Evolutionary conservation across 176 grass and related monocot species (phyloP).

Genomic region (Juncus inflexus): DNA sequence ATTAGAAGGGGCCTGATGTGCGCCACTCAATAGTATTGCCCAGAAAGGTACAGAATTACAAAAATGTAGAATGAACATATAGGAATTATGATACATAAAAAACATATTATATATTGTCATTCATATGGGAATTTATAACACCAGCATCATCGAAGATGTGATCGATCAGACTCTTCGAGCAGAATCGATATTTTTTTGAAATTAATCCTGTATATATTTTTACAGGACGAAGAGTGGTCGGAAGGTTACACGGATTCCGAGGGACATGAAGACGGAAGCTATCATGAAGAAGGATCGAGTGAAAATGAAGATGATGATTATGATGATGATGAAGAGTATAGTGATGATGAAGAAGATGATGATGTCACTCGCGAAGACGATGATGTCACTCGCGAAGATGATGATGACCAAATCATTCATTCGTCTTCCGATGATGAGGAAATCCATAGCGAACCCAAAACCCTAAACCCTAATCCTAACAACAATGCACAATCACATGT

Average conservation of each 20-base stretch:
- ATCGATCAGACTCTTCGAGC: constrained; percentile 89
- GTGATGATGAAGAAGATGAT: constrained; percentile 52
- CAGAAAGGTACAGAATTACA: no score
- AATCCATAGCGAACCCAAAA: constrained; percentile 37
- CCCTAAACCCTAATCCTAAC: constrained; percentile 30
- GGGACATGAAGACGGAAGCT: constrained; percentile 57
- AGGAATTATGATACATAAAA: no score
- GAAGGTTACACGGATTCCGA: constrained; percentile 87
- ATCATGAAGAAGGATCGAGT: constrained; percentile 49
- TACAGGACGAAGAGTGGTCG: constrained; percentile 76
- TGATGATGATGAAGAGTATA: constrained; percentile 57
- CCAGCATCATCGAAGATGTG: constrained; percentile 73
- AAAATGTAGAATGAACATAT: no score
- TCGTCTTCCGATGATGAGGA: constrained; percentile 18
- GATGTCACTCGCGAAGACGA: constrained; percentile 19
- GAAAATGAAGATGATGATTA: constrained; percentile 71
- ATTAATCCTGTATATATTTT: not conserved
- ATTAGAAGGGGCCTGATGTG: no score
- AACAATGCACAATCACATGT: not conserved
- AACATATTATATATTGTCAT: no score
- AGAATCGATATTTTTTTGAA: constrained; percentile 53
- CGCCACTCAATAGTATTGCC: no score
- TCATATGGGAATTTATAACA: not conserved
- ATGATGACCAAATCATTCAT: constrained; percentile 1
- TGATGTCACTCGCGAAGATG: constrained; percentile 6